Conservation (phyloP, 139 green algal genomes). For the Auxenochlorella pyrenoidosa region DNA sequence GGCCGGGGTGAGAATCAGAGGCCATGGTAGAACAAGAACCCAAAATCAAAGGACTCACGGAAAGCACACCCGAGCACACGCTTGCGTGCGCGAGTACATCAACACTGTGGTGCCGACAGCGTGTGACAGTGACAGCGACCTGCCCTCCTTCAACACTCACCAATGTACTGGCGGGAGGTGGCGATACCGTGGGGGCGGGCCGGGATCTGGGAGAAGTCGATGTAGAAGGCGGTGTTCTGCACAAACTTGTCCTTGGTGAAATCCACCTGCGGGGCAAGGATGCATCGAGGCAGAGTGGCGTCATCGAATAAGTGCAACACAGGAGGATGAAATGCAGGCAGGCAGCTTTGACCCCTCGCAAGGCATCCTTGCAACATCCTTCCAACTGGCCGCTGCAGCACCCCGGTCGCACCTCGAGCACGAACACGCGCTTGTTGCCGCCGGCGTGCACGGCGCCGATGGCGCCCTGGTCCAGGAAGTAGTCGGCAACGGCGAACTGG, state of each 20-base stretch:
- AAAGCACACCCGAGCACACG: neutral
- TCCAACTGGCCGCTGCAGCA: too few relatives aligned
- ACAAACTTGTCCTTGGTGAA: neutral
- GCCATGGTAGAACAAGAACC: neutral
- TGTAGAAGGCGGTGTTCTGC: neutral
- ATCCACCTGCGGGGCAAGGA: too few relatives aligned
- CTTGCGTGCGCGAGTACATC: neutral
- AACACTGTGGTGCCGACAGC: neutral
- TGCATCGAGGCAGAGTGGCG: too few relatives aligned
- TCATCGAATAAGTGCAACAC: too few relatives aligned
- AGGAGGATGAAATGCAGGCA: too few relatives aligned
- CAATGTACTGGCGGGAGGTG: neutral
- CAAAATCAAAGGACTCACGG: neutral
- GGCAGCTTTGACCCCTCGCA: too few relatives aligned
- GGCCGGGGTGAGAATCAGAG: neutral
- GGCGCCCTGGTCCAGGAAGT: constrained; percentile 2
- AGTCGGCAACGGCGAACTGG: neutral
- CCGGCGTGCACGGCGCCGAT: neutral
- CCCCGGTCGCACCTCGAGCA: neutral
- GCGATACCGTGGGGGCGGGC: neutral
- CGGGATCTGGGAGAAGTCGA: neutral
- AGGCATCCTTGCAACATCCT: too few relatives aligned
- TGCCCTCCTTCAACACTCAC: neutral
- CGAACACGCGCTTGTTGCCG: neutral
- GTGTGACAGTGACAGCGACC: neutral